Evolutionary conservation across 2,329 filamentous ascomycete species (phyloP), one percentile per base, ranked within the genome.

Genomic region (Mycosphaerelloides madeirae): DNA sequence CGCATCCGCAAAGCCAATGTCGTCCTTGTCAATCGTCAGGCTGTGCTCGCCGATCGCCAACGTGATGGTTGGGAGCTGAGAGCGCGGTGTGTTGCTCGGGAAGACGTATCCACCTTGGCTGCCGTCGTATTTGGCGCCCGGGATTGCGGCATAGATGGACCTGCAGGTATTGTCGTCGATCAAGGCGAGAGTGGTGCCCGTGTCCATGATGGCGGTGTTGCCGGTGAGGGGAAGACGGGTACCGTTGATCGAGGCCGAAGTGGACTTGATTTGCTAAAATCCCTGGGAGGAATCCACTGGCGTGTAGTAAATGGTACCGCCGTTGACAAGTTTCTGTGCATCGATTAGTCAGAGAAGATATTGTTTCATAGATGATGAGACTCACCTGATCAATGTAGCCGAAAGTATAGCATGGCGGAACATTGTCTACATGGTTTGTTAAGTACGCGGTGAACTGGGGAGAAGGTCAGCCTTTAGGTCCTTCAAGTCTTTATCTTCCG

Each of bases 191-290:
- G 83, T 84, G 22, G 83, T 86, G 43, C 83, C 84, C 0, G 84
- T 87, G 61, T 87, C 84, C 28, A 77, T 79, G 53, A 87, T 85
- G 36, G 83, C 81, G 22, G 69, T 80, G 65, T 86, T 86, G 37
- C 71, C 72, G 3, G 67, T 60, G 8, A 75, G 70, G 1, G 65
- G 38, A 20, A 81, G 64, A 1, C 67, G 69, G 48, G 76, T 69
- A 44, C 78, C 80, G 53, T 79, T 79, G 50, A 87, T 68, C 0
- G 71, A 73, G 16, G 74, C 73, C 15, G 75, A 77, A 6, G 72
- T 65, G 1, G 80, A 84, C 5, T 71, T 60, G 60, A 87, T 79
- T 62, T 76, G 69, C 84, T 83, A 88, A 68, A 85, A 85, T 16
- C 84, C 84, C 43, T 79, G 65, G 1, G 72, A 76, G 45, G 76